phyloP scores from a whole-genome alignment of 129 eudicot species.

The Erigeron canadensis region DNA sequence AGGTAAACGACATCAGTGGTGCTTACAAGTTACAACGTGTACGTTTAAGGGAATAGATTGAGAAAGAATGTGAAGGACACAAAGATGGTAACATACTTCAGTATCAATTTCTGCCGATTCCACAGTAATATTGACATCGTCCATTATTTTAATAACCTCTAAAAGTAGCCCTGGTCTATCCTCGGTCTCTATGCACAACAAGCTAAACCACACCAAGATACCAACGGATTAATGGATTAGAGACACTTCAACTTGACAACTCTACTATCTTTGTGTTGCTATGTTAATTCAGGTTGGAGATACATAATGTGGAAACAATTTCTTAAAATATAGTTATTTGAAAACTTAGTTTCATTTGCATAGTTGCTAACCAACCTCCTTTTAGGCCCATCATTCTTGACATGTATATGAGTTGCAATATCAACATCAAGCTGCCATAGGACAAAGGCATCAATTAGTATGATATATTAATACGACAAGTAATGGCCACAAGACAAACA shows the following conservation, averaged over 20 bases:
- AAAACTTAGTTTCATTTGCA: not conserved
- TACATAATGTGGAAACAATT: not conserved
- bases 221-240: constrained; percentile 10
- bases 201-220: constrained; percentile 47
- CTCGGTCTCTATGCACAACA: constrained; percentile 86
- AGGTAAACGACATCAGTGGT: not conserved
- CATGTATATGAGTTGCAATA: constrained; percentile 79
- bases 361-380: constrained; percentile 79
- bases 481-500: not conserved
- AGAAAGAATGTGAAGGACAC: constrained; percentile 11
- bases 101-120: constrained; percentile 96
- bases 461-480: not conserved
- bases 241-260: not conserved
- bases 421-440: constrained; percentile 69
- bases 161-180: constrained; percentile 90
- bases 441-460: constrained; percentile 3
- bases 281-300: not conserved
- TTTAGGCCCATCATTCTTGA: constrained; percentile 87
- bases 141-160: constrained; percentile 74
- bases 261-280: not conserved
- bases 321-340: constrained; percentile 4
- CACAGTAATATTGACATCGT: constrained; percentile 64
- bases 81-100: constrained; percentile 45
- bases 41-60: not conserved
- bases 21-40: not conserved